These are phyloP conservation scores for Yamadazyma kanchanaburiensis DNA, from an alignment of 1,139 yeast species.

Conservation along the genomic window DNA sequence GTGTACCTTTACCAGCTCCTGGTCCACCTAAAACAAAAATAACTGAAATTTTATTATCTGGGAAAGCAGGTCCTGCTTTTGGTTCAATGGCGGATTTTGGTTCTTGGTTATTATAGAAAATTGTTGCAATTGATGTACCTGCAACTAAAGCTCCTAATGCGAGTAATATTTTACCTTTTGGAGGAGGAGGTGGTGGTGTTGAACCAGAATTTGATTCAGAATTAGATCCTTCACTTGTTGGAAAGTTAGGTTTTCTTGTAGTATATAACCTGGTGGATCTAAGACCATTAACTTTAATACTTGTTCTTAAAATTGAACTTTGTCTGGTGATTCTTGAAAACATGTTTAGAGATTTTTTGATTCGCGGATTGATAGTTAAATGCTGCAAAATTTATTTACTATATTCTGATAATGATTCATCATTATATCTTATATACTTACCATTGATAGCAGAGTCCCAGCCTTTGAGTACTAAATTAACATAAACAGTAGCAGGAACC, in stretches of 20 bases:
- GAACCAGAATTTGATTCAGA: constrained; percentile 1
- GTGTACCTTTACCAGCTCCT: constrained; percentile 97
- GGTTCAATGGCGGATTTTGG: constrained; percentile 52
- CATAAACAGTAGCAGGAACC: constrained; percentile 68
- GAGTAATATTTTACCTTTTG: constrained; percentile 19
- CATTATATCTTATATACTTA: constrained; percentile 59
- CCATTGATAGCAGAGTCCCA: constrained; percentile 59
- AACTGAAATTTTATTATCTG: constrained; percentile 66
- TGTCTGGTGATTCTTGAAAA: too few species aligned
- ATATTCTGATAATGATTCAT: constrained; percentile 32
- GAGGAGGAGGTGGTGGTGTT: constrained; percentile 17
- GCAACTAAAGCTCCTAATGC: constrained; percentile 37
- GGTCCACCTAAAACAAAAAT: constrained; percentile 88
- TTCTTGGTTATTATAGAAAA: constrained; percentile 38
- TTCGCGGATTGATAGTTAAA: too few species aligned
- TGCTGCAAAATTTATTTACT: too few species aligned
- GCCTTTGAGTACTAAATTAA: constrained; percentile 59
- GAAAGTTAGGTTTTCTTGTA: not conserved
- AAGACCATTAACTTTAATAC: too few species aligned
- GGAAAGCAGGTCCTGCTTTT: constrained; percentile 41
- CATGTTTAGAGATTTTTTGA: too few species aligned
- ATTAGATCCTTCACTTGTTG: too few species aligned
- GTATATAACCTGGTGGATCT: not conserved
- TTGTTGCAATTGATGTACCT: constrained; percentile 47
- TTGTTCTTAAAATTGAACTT: too few species aligned